Conservation (phyloP, 2,329 filamentous ascomycete genomes). For the Monosporascus sp. region DNA sequence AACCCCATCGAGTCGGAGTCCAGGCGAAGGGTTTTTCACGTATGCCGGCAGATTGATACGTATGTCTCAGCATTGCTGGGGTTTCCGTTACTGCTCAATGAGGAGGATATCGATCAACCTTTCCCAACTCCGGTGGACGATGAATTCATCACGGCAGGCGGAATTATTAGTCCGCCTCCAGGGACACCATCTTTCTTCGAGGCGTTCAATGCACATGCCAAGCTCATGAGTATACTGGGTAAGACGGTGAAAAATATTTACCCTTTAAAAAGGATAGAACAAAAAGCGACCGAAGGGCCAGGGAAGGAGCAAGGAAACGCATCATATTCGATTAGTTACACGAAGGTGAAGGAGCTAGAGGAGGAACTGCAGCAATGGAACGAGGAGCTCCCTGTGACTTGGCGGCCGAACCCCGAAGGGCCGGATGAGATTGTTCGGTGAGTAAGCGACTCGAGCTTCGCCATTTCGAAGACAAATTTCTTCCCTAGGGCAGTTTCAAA, state of each 20-base stretch:
- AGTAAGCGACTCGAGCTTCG: constrained; percentile 22
- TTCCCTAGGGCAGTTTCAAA: too few relatives aligned
- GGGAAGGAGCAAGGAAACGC: constrained; percentile 31
- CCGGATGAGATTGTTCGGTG: constrained; percentile 71
- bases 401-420: constrained; percentile 75
- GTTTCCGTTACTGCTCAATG: constrained; percentile 57
- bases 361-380: constrained; percentile 59
- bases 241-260: constrained; percentile 64
- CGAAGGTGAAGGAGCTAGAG: constrained; percentile 60
- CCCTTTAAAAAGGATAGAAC: constrained; percentile 52
- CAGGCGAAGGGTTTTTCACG: constrained; percentile 61
- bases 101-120: constrained; percentile 63
- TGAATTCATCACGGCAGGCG: constrained; percentile 57
- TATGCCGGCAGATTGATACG: constrained; percentile 65
- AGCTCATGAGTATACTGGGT: constrained; percentile 57
- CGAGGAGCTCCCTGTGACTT: constrained; percentile 63
- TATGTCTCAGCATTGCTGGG: constrained; percentile 64
- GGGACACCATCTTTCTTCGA: constrained; percentile 56
- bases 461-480: too few relatives aligned
- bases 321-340: constrained; percentile 58
- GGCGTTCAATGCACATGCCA: constrained; percentile 62
- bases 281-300: constrained; percentile 36
- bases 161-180: constrained; percentile 49
- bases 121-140: constrained; percentile 62
- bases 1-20: constrained; percentile 59